Evolutionary conservation across 805 yeast genomes (phyloP).

Genomic region (Lipomyces sp.): DNA sequence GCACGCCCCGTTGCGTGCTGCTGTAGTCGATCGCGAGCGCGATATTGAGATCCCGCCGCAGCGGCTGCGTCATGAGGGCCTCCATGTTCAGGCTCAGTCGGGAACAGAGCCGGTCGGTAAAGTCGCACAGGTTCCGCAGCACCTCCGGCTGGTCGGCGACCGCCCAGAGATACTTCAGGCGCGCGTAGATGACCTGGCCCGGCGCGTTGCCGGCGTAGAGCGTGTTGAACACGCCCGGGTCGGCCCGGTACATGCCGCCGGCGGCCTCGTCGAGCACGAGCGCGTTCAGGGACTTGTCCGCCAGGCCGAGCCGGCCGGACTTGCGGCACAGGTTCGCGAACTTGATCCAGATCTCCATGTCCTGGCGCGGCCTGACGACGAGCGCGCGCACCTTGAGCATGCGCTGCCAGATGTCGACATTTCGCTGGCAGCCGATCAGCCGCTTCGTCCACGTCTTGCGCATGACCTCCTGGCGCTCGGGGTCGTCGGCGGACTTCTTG

Average conservation of each 20-base stretch:
- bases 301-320: conserved; percentile 85
- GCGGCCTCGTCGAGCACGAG: conserved; percentile 58
- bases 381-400: conserved; percentile 88
- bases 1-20: no score
- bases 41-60: conserved; percentile 53
- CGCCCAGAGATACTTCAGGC: conserved; percentile 95
- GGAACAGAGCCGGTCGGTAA: conserved; percentile 84
- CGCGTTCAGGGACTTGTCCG: conserved; percentile 83
- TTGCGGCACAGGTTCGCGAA: conserved; percentile 95
- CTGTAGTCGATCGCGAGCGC: conserved; percentile 4
- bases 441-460: conserved; percentile 93
- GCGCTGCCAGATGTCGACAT: conserved; percentile 98
- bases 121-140: conserved; percentile 76
- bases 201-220: conserved; percentile 64
- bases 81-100: conserved; percentile 76
- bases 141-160: conserved; percentile 87
- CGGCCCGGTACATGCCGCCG: conserved; percentile 41
- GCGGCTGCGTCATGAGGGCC: conserved; percentile 80
- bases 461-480: conserved; percentile 73
- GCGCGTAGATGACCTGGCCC: conserved; percentile 96
- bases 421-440: conserved; percentile 87
- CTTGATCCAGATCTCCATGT: conserved; percentile 96
- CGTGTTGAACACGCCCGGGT: conserved; percentile 35
- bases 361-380: conserved; percentile 91
- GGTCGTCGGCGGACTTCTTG: conserved; percentile 77